A percentile compares a stretch with the other conserved stretches of the same genome.
Conservation (phyloP, 2,329 filamentous ascomycete genomes). For the Clonostachys sp. region DNA sequence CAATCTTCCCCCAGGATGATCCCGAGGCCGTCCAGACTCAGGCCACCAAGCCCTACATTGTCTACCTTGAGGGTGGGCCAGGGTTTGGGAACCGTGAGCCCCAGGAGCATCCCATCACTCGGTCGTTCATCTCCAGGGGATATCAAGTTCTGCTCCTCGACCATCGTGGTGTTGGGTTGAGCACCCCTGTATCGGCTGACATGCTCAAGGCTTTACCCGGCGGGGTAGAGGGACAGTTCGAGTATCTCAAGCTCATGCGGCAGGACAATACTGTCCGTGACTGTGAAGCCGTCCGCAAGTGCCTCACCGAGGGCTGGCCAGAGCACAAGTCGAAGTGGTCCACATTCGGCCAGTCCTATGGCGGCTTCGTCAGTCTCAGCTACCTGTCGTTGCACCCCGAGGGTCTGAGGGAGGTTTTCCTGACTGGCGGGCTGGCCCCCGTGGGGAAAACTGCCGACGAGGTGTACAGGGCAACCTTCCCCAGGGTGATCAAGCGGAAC, state of each 20-base stretch:
- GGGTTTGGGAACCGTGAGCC: constrained; percentile 74
- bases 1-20: constrained; percentile 39
- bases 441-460: constrained; percentile 67
- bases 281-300: constrained; percentile 77
- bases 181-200: constrained; percentile 70
- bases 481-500: constrained; percentile 68
- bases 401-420: constrained; percentile 75
- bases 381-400: constrained; percentile 80
- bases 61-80: constrained; percentile 84
- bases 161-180: constrained; percentile 84
- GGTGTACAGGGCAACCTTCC: constrained; percentile 70
- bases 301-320: constrained; percentile 65
- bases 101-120: constrained; percentile 68
- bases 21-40: constrained; percentile 4
- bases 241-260: constrained; percentile 79
- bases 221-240: constrained; percentile 65
- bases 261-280: constrained; percentile 89
- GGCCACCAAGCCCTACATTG: constrained; percentile 49
- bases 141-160: constrained; percentile 88
- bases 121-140: constrained; percentile 67
- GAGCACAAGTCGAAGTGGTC: constrained; percentile 74
- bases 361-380: constrained; percentile 78
- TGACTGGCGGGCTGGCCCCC: constrained; percentile 80
- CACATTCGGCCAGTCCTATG: constrained; percentile 86
- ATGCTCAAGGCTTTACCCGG: constrained; percentile 52